These are phyloP conservation scores for Eimeria nieschulzi DNA, from an alignment of 169 alveolate species.

Conservation along the genomic window DNA sequence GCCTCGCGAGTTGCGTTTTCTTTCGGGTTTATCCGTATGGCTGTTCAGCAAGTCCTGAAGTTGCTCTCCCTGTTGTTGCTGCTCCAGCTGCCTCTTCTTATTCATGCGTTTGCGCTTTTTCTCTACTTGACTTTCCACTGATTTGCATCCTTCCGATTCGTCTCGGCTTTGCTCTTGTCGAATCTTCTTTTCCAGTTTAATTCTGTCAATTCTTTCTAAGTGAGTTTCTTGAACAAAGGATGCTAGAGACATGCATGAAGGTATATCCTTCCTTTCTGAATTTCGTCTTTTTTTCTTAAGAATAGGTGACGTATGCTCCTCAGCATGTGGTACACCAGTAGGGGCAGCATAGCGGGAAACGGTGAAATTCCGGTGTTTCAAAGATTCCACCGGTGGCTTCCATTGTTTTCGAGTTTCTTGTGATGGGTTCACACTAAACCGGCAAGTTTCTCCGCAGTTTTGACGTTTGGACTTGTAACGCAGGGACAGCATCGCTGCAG, in stretches of 20 bases:
- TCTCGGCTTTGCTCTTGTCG: too few species aligned
- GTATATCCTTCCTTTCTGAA: too few species aligned
- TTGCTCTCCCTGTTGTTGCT: neutral
- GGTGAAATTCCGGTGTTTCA: neutral
- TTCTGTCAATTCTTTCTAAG: too few species aligned
- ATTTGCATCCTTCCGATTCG: too few species aligned
- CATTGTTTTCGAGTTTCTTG: neutral
- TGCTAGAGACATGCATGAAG: too few species aligned
- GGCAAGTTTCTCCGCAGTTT: neutral
- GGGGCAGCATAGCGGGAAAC: neutral
- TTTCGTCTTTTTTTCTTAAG: too few species aligned
- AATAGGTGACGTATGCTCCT: too few species aligned
- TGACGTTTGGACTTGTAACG: constrained; percentile 29
- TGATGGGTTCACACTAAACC: neutral
- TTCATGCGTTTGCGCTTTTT: too few species aligned
- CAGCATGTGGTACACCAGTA: neutral
- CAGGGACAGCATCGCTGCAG: constrained; percentile 37
- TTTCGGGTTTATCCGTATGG: neutral
- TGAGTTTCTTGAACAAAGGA: too few species aligned
- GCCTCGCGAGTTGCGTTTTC: neutral
- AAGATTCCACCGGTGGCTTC: neutral
- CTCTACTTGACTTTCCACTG: too few species aligned
- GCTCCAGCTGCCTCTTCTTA: too few species aligned
- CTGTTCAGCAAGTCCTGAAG: neutral
- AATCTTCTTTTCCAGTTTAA: too few species aligned